A percentile compares a stretch with the other conserved stretches of the same genome.
Evolutionary conservation across 2,329 filamentous ascomycete species (phyloP).

Genomic region (Mollisiaceae sp.): DNA sequence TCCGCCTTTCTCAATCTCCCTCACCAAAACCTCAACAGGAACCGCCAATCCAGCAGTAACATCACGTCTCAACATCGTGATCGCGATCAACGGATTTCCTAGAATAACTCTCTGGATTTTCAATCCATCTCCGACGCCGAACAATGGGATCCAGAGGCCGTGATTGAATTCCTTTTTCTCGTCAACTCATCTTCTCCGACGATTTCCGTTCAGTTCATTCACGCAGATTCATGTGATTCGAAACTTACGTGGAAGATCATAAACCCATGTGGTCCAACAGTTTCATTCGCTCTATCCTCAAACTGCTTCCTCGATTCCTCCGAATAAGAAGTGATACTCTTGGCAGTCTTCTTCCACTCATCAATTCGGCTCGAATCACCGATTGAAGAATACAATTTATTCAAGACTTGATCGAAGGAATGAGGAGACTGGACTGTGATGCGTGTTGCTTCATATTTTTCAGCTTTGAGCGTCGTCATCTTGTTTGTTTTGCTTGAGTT

Average conservation of each 20-base stretch:
- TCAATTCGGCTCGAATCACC: constrained; percentile 13
- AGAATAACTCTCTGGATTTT: constrained; percentile 32
- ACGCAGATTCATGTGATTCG: too few species aligned
- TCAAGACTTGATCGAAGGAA: constrained; percentile 22
- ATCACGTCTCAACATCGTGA: constrained; percentile 35
- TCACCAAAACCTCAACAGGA: constrained; percentile 34
- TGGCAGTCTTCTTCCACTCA: constrained; percentile 14
- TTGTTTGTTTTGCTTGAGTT: background rate
- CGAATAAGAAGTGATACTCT: constrained; percentile 4
- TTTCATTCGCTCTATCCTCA: constrained; percentile 9
- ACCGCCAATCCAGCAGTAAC: constrained; percentile 30
- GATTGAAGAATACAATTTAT: constrained; percentile 31
- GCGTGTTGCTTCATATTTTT: constrained; percentile 10
- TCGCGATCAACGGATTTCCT: constrained; percentile 35
- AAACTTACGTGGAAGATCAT: constrained; percentile 35
- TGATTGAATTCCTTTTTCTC: constrained; percentile 34
- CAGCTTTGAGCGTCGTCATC: background rate
- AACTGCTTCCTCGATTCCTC: constrained; percentile 19
- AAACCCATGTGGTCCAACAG: constrained; percentile 31
- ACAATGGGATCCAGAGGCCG: constrained; percentile 32
- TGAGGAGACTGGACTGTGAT: constrained; percentile 21
- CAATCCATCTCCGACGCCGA: constrained; percentile 22
- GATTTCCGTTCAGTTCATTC: too few species aligned
- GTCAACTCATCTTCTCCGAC: too few species aligned
- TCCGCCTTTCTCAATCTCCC: constrained; percentile 29